Evolutionary conservation across 352 stramenopile genomes (phyloP).

Genomic region (Phytophthora podocarpi): DNA sequence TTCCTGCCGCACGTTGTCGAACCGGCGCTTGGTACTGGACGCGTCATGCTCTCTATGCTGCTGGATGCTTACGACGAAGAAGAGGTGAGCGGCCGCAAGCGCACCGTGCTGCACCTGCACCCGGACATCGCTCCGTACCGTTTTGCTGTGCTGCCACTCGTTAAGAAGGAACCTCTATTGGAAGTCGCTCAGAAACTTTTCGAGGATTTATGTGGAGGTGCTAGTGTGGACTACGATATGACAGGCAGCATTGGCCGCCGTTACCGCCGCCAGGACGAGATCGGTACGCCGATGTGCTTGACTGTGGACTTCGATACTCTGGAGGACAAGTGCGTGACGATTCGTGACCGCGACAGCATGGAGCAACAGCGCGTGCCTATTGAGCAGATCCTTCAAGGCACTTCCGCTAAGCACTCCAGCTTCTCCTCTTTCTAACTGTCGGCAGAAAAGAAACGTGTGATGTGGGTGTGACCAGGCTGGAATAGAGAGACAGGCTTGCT

Average conservation of each 20-base stretch:
- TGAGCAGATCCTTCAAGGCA: constrained; percentile 83
- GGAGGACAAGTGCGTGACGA: constrained; percentile 95
- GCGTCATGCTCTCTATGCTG: constrained; percentile 94
- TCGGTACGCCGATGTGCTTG: constrained; percentile 97
- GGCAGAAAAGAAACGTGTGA: not conserved
- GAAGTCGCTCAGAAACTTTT: constrained; percentile 91
- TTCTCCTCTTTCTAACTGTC: constrained; percentile 48
- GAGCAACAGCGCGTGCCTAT: constrained; percentile 95
- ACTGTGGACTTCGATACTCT: constrained; percentile 98
- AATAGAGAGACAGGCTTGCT: constrained; percentile 25
- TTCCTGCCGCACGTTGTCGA: constrained; percentile 97
- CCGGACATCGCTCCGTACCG: constrained; percentile 94
- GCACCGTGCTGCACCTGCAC: constrained; percentile 92
- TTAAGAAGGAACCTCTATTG: constrained; percentile 95
- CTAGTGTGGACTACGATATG: constrained; percentile 93
- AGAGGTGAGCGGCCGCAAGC: constrained; percentile 83
- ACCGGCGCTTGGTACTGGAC: constrained; percentile 87
- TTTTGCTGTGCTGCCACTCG: constrained; percentile 92
- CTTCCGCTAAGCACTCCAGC: constrained; percentile 36
- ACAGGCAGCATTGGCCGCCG: constrained; percentile 87
- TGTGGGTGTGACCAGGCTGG: constrained; percentile 8
- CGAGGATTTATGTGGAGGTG: constrained; percentile 83
- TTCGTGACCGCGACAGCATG: constrained; percentile 96
- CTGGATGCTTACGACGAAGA: constrained; percentile 96
- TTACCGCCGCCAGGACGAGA: constrained; percentile 97